Evolutionary conservation across 257 asterid species (phyloP).

Genomic region (Przewalskia tangutica): DNA sequence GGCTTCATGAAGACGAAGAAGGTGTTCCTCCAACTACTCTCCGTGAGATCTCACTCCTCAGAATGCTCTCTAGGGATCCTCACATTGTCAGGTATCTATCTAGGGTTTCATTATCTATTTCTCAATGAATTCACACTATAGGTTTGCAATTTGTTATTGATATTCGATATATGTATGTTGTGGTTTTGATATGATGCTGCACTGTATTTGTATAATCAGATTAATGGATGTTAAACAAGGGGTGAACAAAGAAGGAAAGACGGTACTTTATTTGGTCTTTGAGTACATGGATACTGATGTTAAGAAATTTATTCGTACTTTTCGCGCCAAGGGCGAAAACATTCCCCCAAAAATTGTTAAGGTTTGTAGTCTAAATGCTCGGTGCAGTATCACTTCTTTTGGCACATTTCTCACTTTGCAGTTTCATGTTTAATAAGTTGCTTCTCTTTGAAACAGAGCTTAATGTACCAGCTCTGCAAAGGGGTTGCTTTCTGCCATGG

Average conservation of each 20-base stretch:
- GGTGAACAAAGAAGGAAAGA: conserved; percentile 81
- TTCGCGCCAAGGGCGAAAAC: conserved; percentile 39
- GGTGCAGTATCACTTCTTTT: no score
- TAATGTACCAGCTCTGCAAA: conserved; percentile 93
- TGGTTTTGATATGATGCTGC: background rate
- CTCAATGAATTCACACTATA: background rate
- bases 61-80: conserved; percentile 89
- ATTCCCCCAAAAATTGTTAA: conserved; percentile 44
- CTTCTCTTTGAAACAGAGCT: conserved; percentile 34
- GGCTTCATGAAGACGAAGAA: conserved; percentile 93
- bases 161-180: background rate
- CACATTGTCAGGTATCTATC: conserved; percentile 69
- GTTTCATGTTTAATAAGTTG: background rate
- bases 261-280: conserved; percentile 78
- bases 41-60: conserved; percentile 78
- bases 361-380: conserved; percentile 19
- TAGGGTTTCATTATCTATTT: no score
- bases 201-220: conserved; percentile 21
- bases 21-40: conserved; percentile 99
- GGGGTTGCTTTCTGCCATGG: conserved; percentile 98
- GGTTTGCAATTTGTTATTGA: background rate
- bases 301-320: conserved; percentile 75
- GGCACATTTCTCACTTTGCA: no score
- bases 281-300: conserved; percentile 94
- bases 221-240: conserved; percentile 90